Conservation (phyloP, 2,329 filamentous ascomycete species). For the Pseudogymnoascus sp. region DNA sequence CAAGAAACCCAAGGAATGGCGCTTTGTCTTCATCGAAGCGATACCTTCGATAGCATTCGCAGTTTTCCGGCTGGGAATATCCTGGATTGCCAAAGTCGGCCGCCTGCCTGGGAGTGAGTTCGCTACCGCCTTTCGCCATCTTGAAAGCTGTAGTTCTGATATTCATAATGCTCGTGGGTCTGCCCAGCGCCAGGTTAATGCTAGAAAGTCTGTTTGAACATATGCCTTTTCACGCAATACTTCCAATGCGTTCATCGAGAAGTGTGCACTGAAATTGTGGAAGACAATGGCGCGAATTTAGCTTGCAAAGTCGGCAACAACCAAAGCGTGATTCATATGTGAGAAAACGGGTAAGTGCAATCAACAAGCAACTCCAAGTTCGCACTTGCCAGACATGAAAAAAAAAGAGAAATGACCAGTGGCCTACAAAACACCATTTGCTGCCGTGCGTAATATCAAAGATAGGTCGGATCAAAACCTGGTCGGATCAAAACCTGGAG, state of each 20-base stretch:
- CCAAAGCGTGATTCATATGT: not conserved
- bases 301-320: not conserved
- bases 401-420: not conserved
- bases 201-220: not conserved
- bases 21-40: not conserved
- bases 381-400: not conserved
- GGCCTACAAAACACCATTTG: not conserved
- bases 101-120: not conserved
- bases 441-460: not conserved
- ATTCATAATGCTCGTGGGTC: not conserved
- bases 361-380: not conserved
- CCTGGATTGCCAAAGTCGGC: not conserved
- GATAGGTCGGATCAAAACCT: not conserved
- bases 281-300: not conserved
- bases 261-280: not conserved
- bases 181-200: not conserved
- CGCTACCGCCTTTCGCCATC: not conserved
- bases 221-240: not conserved
- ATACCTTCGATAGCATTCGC: constrained; percentile 4
- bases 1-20: not conserved
- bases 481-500: not conserved
- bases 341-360: not conserved
- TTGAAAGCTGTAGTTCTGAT: not conserved
- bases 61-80: not conserved
- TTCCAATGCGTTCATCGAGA: not conserved